Evolutionary conservation across 2,329 filamentous ascomycete species (phyloP), one percentile per base, ranked within the genome.

Genomic region (Trichoderma oligosporum): DNA sequence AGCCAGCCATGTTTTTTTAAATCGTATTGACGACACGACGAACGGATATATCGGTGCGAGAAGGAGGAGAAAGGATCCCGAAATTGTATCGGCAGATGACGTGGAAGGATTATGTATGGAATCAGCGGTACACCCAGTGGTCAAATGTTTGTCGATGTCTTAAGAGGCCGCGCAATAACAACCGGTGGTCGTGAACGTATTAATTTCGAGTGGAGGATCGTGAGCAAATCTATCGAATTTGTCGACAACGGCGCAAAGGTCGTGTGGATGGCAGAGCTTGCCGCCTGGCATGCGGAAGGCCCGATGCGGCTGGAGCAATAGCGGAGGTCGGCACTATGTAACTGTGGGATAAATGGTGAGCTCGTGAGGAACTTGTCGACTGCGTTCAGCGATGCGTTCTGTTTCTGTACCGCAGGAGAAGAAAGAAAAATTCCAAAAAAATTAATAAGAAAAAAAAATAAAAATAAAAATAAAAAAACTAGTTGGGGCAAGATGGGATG

Each of bases 1-100:
- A 78, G 67, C 90, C 89, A 68, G 91, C 89, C 92, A 97, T 97
- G 75, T 67, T 68, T 35, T n/a, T 12, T 22, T 3, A 27, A 22
- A 45, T 52, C 33, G 46, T 14, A 41, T 36, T 25, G n/a, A n/a
- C 38, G 47, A 38, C 31, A 38, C 41, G 42, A 25, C 31, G 48
- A 20, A 31, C 48, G 56, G 18, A 46, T 53, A 25, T 33, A 22
- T 51, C 31, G 48, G 31, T 46, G 41, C 45, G 41, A 27, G 33
- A 14, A n/a, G 24, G 48, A 27, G 35, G 33, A 12, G 39, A 25
- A 12, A 25, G 20, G 20, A n/a, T n/a, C n/a, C n/a, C n/a, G 27
- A 55, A 27, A 24, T 25, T 22, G 41, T 55, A 55, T 46, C 51
- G 27, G n/a, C 35, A 16, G 35, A 46, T 20, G 56, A 38, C 35